These are phyloP conservation scores for Coemansia asiatica DNA, from an alignment of 192 early-diverging fungal species.

Conservation along the genomic window DNA sequence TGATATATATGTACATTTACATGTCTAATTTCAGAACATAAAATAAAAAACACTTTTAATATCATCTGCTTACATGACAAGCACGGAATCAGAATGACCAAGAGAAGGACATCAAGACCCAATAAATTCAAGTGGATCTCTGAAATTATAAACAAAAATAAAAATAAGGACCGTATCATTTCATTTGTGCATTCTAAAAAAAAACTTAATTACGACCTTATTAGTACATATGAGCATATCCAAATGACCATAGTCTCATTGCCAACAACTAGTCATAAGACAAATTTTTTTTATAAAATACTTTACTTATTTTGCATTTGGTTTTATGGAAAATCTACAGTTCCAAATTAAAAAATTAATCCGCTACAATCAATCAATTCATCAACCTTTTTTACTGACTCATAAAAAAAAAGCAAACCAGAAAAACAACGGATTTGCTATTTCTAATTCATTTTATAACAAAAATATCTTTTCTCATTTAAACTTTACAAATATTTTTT, in stretches of 20 bases:
- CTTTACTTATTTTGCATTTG: no score
- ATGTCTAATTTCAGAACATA: neutral
- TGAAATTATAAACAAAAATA: neutral
- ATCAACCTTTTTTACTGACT: constrained; percentile 2
- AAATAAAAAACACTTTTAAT: no score
- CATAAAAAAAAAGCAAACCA: constrained; percentile 2
- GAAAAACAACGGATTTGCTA: neutral
- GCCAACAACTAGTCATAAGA: no score
- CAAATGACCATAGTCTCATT: no score
- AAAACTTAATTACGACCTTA: neutral
- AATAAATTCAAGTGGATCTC: neutral
- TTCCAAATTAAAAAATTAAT: no score
- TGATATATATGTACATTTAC: neutral
- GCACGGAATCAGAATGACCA: neutral
- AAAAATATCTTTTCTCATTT: neutral
- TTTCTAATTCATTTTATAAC: neutral
- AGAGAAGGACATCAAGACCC: neutral
- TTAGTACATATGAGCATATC: neutral
- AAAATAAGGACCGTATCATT: neutral
- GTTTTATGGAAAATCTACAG: no score
- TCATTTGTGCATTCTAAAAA: neutral
- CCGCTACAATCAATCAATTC: neutral
- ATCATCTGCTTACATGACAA: no score
- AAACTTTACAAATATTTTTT: constrained; percentile 3
- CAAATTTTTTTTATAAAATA: no score